A percentile compares a stretch with the other conserved stretches of the same genome.
phyloP scores from a whole-genome alignment of 441 rosid species.

The Pelargonium cotyledonis region DNA sequence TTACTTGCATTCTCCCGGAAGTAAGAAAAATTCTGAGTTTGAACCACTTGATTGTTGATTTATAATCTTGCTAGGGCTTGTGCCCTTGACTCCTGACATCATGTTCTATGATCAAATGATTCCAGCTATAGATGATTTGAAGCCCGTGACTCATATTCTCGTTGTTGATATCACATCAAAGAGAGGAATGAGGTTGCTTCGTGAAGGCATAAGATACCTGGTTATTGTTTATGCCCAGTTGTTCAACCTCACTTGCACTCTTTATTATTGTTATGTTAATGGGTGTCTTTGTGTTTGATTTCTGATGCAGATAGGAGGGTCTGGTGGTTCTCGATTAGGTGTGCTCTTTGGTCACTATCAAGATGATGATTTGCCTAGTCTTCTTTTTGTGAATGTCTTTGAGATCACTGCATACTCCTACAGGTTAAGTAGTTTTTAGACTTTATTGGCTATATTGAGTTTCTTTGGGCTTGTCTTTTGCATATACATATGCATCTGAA shows the following conservation, averaged over 20 bases:
- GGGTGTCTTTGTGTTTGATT: constrained; percentile 21
- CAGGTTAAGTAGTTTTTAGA: constrained; percentile 45
- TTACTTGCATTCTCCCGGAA: constrained; percentile 82
- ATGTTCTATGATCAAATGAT: constrained; percentile 23
- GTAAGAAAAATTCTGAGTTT: constrained; percentile 44
- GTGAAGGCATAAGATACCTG: constrained; percentile 82
- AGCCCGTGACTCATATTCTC: constrained; percentile 93
- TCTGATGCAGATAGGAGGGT: constrained; percentile 61
- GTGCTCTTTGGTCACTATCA: constrained; percentile 56
- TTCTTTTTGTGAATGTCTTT: constrained; percentile 61
- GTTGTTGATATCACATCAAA: constrained; percentile 61
- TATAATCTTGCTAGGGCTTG: constrained; percentile 12
- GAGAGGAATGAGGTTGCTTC: constrained; percentile 77
- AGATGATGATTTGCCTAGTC: constrained; percentile 43
- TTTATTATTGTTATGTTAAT: constrained; percentile 15
- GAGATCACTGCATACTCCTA: constrained; percentile 59
- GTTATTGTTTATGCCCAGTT: constrained; percentile 31
- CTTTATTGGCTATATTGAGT: constrained; percentile 3
- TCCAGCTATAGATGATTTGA: constrained; percentile 73
- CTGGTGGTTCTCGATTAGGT: constrained; percentile 76
- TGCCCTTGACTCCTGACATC: constrained; percentile 19
- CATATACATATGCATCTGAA: background rate
- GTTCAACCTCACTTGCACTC: background rate
- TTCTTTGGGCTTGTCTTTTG: background rate
- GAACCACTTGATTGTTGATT: constrained; percentile 10